Percentiles rank a stretch among this genome's conserved stretches.
Evolutionary conservation across 345 rosid genomes (phyloP).

Genomic region (Zanthoxylum bungeanum): DNA sequence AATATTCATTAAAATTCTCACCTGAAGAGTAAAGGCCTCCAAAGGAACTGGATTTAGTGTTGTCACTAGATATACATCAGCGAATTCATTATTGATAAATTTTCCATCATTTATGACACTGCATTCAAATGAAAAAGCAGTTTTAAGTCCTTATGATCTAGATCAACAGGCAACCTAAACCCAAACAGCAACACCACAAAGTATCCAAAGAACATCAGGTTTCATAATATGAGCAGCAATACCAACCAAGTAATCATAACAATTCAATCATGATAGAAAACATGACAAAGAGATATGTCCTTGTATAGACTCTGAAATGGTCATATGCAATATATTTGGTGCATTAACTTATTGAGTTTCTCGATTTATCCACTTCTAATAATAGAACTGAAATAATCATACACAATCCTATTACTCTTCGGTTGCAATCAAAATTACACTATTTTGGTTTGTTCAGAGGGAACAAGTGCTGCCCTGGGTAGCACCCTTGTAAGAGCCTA

Average conservation of each 20-base stretch:
- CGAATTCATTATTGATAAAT: conserved; percentile 82
- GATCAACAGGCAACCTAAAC: not conserved
- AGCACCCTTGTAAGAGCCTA: too few species aligned
- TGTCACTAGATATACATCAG: conserved; percentile 87
- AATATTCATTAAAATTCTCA: conserved; percentile 25
- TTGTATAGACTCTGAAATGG: not conserved
- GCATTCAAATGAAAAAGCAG: conserved; percentile 22
- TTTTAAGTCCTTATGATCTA: not conserved
- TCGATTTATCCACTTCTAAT: not conserved
- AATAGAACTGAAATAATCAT: not conserved
- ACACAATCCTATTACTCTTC: not conserved
- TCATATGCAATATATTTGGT: not conserved
- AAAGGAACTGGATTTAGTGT: conserved; percentile 77
- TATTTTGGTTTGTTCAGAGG: not conserved
- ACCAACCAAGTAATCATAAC: not conserved
- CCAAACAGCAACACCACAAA: not conserved
- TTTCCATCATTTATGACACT: conserved; percentile 78
- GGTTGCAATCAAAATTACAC: not conserved
- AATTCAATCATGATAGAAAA: not conserved
- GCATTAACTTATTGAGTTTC: not conserved
- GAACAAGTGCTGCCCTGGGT: not conserved
- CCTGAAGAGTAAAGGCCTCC: conserved; percentile 93
- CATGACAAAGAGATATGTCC: not conserved
- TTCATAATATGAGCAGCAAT: not conserved
- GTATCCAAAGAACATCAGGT: not conserved